Conservation (phyloP, 768 basidiomycete species). For the Lactarius quietus region DNA sequence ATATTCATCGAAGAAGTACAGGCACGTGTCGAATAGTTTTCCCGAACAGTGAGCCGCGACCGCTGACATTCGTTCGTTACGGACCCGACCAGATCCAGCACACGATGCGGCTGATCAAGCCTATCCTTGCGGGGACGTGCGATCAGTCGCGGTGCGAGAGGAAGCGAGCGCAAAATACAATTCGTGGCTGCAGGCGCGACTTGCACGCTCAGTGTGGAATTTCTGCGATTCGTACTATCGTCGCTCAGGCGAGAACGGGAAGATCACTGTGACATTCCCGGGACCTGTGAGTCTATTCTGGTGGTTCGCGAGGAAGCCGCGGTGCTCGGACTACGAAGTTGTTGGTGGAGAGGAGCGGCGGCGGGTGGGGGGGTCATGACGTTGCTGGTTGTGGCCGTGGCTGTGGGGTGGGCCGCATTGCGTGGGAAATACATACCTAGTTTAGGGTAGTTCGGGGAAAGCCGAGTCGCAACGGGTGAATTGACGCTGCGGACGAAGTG, state of each 20-base stretch:
- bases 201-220: conserved; percentile 49
- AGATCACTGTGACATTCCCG: conserved; percentile 50
- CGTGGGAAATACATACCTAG: background rate
- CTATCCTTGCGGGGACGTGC: conserved; percentile 46
- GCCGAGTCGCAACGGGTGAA: background rate
- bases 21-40: conserved; percentile 35
- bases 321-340: conserved; percentile 43
- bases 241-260: conserved; percentile 36
- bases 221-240: conserved; percentile 54
- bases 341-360: conserved; percentile 37
- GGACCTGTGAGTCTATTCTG: conserved; percentile 50
- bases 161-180: conserved; percentile 50
- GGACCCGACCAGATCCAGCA: conserved; percentile 52
- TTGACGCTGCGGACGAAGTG: background rate
- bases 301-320: conserved; percentile 45
- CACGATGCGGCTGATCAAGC: conserved; percentile 48
- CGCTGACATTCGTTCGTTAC: conserved; percentile 13
- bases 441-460: background rate
- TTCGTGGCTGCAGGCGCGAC: conserved; percentile 45
- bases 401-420: background rate
- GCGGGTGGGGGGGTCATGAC: background rate
- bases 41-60: background rate
- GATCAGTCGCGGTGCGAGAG: conserved; percentile 47
- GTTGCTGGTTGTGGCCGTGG: background rate
- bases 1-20: conserved; percentile 55